These are phyloP conservation scores for Myriosclerotinia curreyana DNA, from an alignment of 2,329 filamentous ascomycete genomes.

Conservation along the genomic window DNA sequence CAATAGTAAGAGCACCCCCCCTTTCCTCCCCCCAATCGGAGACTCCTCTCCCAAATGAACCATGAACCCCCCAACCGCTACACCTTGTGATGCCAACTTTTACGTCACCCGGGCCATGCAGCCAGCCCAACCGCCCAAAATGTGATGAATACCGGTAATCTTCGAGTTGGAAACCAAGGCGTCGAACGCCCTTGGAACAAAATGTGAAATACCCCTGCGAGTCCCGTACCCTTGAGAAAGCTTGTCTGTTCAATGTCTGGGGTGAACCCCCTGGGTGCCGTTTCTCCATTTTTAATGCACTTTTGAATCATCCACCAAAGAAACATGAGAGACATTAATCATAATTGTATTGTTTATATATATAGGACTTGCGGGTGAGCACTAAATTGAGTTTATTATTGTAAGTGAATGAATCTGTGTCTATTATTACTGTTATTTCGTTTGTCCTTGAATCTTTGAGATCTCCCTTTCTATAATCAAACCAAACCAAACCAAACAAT, in stretches of 20 bases:
- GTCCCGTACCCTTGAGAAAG: not conserved
- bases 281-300: conserved; percentile 12
- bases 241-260: conserved; percentile 3
- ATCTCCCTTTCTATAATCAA: not conserved
- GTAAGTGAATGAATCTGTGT: not conserved
- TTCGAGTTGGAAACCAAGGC: too few species aligned
- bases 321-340: not conserved
- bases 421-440: not conserved
- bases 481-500: not conserved
- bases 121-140: not conserved
- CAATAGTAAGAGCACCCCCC: too few species aligned
- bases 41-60: conserved; percentile 6
- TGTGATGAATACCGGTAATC: too few species aligned
- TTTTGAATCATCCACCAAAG: conserved; percentile 3
- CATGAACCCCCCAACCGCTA: too few species aligned
- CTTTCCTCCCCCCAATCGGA: too few species aligned
- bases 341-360: not conserved
- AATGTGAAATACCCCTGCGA: not conserved
- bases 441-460: not conserved
- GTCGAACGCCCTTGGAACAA: conserved; percentile 2
- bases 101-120: not conserved
- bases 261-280: not conserved
- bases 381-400: not conserved
- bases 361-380: not conserved
- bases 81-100: conserved; percentile 9